A percentile compares a stretch with the other conserved stretches of the same genome.
phyloP scores from a whole-genome alignment of 2,329 filamentous ascomycete genomes.

The Chalara sp. region DNA sequence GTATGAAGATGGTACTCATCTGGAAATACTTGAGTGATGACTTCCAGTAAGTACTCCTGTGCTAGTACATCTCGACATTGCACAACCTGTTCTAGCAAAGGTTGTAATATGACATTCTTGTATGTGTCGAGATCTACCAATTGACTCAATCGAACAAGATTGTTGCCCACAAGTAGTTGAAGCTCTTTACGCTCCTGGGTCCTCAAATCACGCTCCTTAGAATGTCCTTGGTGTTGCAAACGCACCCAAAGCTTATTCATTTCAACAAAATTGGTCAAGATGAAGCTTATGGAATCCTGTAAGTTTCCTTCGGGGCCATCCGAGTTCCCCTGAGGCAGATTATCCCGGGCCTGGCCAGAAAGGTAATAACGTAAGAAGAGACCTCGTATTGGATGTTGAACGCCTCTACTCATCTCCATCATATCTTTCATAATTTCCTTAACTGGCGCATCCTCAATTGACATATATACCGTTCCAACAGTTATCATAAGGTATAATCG shows the following conservation, averaged over 20 bases:
- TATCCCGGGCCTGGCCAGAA: conserved; percentile 87
- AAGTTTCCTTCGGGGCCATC: conserved; percentile 94
- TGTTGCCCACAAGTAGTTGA: conserved; percentile 92
- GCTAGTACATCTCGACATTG: conserved; percentile 95
- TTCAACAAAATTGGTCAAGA: conserved; percentile 97
- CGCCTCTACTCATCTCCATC: conserved; percentile 99
- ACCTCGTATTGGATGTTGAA: conserved; percentile 93
- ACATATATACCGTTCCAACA: conserved; percentile 98
- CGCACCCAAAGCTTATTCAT: conserved; percentile 99
- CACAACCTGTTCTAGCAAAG: conserved; percentile 91
- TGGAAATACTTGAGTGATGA: conserved; percentile 97
- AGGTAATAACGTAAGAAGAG: conserved; percentile 95
- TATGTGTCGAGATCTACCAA: conserved; percentile 92
- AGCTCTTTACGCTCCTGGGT: conserved; percentile 93
- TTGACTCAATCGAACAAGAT: conserved; percentile 90
- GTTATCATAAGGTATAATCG: conserved; percentile 98
- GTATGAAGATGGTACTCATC: conserved; percentile 98
- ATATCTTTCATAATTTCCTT: conserved; percentile 99
- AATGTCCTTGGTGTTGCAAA: conserved; percentile 94
- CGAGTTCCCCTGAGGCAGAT: conserved; percentile 70
- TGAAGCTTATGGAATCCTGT: conserved; percentile 96
- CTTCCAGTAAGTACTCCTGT: conserved; percentile 95
- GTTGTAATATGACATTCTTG: conserved; percentile 81
- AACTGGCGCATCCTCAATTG: conserved; percentile 93
- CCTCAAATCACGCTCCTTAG: conserved; percentile 84